phyloP scores from a whole-genome alignment of 495 filamentous ascomycete genomes.

The Talaromyces ruber region DNA sequence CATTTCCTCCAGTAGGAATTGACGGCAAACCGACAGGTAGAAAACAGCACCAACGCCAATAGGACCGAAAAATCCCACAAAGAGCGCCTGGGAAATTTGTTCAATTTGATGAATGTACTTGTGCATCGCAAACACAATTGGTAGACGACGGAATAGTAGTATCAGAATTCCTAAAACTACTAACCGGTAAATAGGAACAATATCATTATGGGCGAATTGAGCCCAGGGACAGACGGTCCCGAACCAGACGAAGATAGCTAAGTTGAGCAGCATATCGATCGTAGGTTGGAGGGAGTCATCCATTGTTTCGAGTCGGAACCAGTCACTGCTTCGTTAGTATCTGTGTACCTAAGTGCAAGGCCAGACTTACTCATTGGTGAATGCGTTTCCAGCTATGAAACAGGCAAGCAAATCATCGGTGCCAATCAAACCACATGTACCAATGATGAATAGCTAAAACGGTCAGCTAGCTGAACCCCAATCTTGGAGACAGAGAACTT shows the following conservation, averaged over 20 bases:
- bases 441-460: conserved; percentile 63
- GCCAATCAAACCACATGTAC: conserved; percentile 82
- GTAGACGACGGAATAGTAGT: conserved; percentile 69
- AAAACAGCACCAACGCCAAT: conserved; percentile 92
- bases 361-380: conserved; percentile 64
- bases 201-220: conserved; percentile 54
- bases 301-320: conserved; percentile 81
- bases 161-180: conserved; percentile 75
- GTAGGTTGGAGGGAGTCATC: conserved; percentile 89
- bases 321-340: conserved; percentile 47
- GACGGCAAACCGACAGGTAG: conserved; percentile 71
- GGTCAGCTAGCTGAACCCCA: conserved; percentile 8
- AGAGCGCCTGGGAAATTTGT: conserved; percentile 60
- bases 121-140: conserved; percentile 65
- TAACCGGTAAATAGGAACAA: conserved; percentile 71
- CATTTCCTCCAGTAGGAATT: conserved; percentile 49
- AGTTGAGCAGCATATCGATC: conserved; percentile 80
- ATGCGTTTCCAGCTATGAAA: conserved; percentile 87
- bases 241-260: conserved; percentile 86
- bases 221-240: conserved; percentile 82
- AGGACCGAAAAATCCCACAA: conserved; percentile 89
- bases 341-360: not conserved
- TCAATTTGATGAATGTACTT: conserved; percentile 76
- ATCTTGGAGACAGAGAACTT: conserved; percentile 18
- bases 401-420: conserved; percentile 89